Conservation (phyloP, 495 filamentous ascomycete genomes). For the Neurospora sp. region DNA sequence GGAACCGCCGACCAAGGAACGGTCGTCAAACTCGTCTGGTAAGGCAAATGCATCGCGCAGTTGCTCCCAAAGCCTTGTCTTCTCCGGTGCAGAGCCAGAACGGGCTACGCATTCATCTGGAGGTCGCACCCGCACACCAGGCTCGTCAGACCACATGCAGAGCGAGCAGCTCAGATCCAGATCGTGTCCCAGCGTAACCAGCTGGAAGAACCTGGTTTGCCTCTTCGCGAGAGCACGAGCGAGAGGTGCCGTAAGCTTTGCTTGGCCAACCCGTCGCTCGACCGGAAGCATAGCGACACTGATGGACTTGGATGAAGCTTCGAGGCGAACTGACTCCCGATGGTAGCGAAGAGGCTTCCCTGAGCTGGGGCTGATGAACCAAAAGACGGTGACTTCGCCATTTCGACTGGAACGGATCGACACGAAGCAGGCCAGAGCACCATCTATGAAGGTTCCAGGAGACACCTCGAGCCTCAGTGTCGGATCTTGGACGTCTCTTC, state of each 20-base stretch:
- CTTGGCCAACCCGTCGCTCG: conserved; percentile 1
- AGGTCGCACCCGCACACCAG: background rate
- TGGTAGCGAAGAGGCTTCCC: conserved; percentile 12
- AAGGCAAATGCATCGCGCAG: conserved; percentile 16
- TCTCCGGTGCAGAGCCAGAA: background rate
- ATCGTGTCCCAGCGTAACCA: conserved; percentile 19
- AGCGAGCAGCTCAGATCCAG: conserved; percentile 17
- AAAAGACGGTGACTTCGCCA: conserved; percentile 15
- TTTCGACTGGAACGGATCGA: conserved; percentile 16
- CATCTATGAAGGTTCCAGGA: conserved; percentile 9
- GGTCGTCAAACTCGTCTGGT: conserved; percentile 20
- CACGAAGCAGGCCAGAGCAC: conserved; percentile 15
- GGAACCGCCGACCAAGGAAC: background rate
- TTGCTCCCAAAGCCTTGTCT: background rate
- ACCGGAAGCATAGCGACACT: conserved; percentile 16
- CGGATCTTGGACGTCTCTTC: conserved; percentile 26
- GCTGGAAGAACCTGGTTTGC: conserved; percentile 19
- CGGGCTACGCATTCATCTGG: conserved; percentile 1
- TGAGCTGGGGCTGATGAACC: conserved; percentile 17
- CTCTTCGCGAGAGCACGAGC: conserved; percentile 3
- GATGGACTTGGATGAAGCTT: conserved; percentile 6
- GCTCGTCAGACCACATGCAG: conserved; percentile 18
- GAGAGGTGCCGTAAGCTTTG: background rate
- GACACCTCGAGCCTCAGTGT: conserved; percentile 28
- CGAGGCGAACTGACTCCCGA: conserved; percentile 11